Evolutionary conservation across 2,329 filamentous ascomycete genomes (phyloP), one percentile per base, ranked within the genome.

Genomic region (Trichoderma sp.): DNA sequence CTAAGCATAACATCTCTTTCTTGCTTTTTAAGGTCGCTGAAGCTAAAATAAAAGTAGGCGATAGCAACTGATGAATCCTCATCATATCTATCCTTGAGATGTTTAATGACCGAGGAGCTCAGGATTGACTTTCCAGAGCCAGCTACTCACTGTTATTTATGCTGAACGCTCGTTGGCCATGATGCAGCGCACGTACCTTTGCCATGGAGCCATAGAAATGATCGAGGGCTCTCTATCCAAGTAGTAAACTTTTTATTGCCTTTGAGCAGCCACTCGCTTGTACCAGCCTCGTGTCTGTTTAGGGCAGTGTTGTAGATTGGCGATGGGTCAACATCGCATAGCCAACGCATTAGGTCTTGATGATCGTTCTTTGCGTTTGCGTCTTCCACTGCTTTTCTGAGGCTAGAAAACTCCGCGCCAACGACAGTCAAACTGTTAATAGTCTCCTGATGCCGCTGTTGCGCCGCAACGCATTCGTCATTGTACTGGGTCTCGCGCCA

Each of bases 131-230:
- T 59, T 13, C 57, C 57, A 45, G 2, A 32, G n/a, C 57, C 57
- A 13, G 37, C 37, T 45, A 22, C 1, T 22, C 1, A 22, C 5
- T 22, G 19, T 59, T 29, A 59, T n/a, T n/a, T n/a, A n/a, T n/a
- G n/a, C n/a, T n/a, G n/a, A n/a, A 48, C 10, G 5, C n/a, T n/a
- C 19, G 32, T 35, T 35, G 5, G 10, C 22, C 19, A 50, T 19
- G n/a, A 7, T 2, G n/a, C n/a, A n/a, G n/a, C n/a, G n/a, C 5
- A 66, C 15, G 9, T 29, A 66, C 63, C 63, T 34, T 66, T 66
- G 12, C 63, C 63, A 34, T 66, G 53, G 9, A 66, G 50, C 63
- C 63, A 66, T 2, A 66, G 29, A 19, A 66, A n/a, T 3, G 63
- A 66, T 5, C n/a, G 22, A 4, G 63, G 32, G 22, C 9, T 45